Evolutionary conservation across 2,329 filamentous ascomycete genomes (phyloP), one percentile per base, ranked within the genome.

Genomic region (Westerdykella aurantiaca): DNA sequence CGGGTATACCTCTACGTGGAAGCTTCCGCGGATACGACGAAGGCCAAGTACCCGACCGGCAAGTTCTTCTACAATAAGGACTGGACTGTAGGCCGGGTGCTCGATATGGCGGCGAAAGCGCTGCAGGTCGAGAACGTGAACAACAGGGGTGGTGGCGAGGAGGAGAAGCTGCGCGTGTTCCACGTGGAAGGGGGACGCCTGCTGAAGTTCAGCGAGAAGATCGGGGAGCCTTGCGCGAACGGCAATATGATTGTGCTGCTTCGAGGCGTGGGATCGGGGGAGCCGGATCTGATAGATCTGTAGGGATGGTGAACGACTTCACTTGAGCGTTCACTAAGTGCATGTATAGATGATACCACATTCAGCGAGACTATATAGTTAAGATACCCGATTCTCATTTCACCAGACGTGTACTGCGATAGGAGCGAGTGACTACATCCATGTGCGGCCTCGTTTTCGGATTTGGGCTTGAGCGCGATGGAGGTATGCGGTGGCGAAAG

Each of bases 211-310:
- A 82, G 79, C 18, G 90, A 96, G 68, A 90, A 91, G 72, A 74
- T 95, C 43, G 89, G 88, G 4, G 74, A 75, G 41, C 76, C 75
- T 22, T 73, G 94, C 46, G 80, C 80, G 51, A 90, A 80, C 53
- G 93, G 93, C 1, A 91, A 98, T 63, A 96, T 89, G 10, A 81
- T 98, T 51, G 89, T 97, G 18, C 64, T 98, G 57, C 60, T 98
- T 42, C 77, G 93, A 49, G 93, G 93, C 0, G 84, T 96, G 41
- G 93, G 93, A 0, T 82, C 95, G 45, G 80, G 86, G 43, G 69
- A 79, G 41, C 82, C 83, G 16, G 82, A 88, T 66, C 67, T 90
- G 56, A 86, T 89, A 48, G 77, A 84, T 50, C 38, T 65, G 14
- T 64, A 29, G 25, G 25, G 25, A 29, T 12, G 11, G 25, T 9